These are phyloP conservation scores for Pestalotiopsis sp. DNA, from an alignment of 2,329 filamentous ascomycete genomes.

Conservation along the genomic window DNA sequence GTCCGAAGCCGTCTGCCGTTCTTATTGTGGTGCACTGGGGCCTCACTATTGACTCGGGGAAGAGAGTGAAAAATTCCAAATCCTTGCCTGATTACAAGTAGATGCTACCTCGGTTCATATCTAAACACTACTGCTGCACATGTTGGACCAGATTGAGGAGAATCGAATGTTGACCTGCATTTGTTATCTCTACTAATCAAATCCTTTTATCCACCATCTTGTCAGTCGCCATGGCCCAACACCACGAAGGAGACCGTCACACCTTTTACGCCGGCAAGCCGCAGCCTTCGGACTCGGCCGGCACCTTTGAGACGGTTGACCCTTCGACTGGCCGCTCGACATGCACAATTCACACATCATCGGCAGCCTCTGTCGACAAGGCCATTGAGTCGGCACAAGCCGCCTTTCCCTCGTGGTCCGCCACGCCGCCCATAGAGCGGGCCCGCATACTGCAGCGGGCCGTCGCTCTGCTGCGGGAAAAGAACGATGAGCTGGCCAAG, in stretches of 20 bases:
- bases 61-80: background rate
- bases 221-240: background rate
- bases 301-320: conserved; percentile 72
- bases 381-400: conserved; percentile 70
- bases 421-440: conserved; percentile 72
- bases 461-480: conserved; percentile 70
- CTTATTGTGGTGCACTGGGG: background rate
- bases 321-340: conserved; percentile 71
- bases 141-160: background rate
- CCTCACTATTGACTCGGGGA: background rate
- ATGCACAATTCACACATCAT: conserved; percentile 72
- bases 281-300: conserved; percentile 59
- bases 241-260: conserved; percentile 45
- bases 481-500: conserved; percentile 78
- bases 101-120: background rate
- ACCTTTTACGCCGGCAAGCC: conserved; percentile 76
- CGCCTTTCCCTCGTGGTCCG: conserved; percentile 77
- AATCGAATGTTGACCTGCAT: background rate
- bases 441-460: conserved; percentile 78
- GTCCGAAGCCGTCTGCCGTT: background rate
- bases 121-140: background rate
- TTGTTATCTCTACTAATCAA: background rate
- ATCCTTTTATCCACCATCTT: background rate
- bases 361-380: conserved; percentile 66
- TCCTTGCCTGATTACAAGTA: background rate